Percentiles rank a stretch among this genome's conserved stretches.
Conservation (phyloP, 192 early-diverging fungal species). For the Piromyces sp. region DNA sequence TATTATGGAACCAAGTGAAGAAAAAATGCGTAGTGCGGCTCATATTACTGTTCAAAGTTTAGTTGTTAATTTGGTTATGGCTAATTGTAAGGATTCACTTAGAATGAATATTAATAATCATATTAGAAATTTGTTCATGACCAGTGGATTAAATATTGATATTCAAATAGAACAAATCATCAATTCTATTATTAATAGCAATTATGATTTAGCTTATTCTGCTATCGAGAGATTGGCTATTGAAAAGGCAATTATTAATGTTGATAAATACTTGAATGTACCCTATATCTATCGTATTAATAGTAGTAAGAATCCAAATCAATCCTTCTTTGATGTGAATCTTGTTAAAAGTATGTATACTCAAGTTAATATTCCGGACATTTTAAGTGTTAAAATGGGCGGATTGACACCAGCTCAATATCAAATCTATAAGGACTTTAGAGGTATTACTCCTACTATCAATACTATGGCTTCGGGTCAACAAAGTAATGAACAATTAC, state of each 20-base stretch:
- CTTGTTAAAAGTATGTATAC: not conserved
- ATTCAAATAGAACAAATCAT: slow-evolving; percentile 56
- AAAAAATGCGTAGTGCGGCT: slow-evolving; percentile 80
- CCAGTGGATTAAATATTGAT: not conserved
- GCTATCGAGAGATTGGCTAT: slow-evolving; percentile 90
- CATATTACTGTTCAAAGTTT: slow-evolving; percentile 88
- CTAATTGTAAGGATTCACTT: slow-evolving; percentile 86
- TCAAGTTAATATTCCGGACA: not conserved
- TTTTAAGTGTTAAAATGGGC: not conserved
- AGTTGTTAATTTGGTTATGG: slow-evolving; percentile 67
- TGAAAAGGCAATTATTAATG: slow-evolving; percentile 83
- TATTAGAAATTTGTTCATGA: not conserved
- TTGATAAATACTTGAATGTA: slow-evolving; percentile 57
- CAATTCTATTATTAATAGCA: slow-evolving; percentile 68
- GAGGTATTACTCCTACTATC: not conserved
- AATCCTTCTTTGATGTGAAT: not conserved
- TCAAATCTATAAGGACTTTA: not conserved
- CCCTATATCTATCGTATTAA: slow-evolving; percentile 61
- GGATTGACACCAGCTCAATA: not conserved
- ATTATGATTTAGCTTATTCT: slow-evolving; percentile 82
- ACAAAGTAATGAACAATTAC: not conserved
- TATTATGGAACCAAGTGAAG: slow-evolving; percentile 83
- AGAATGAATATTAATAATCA: slow-evolving; percentile 11
- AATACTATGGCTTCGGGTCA: not conserved
- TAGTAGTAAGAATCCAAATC: not conserved